Evolutionary conservation across 1,284 basidiomycete species (phyloP), one percentile per base, ranked within the genome.

Genomic region (Mycena sp.): DNA sequence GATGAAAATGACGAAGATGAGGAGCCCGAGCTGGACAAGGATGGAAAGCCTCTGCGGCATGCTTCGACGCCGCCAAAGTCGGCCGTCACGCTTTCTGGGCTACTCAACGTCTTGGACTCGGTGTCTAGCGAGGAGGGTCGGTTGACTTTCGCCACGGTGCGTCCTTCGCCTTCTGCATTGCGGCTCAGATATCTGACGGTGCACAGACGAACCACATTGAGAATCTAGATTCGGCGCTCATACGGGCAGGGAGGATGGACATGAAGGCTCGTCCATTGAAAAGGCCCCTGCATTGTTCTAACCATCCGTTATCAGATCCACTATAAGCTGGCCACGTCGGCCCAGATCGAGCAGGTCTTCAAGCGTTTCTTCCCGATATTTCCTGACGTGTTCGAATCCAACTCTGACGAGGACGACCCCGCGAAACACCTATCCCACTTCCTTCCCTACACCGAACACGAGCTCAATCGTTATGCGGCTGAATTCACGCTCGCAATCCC

Each of bases 81-180:
- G 12, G 28, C 28, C 9, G 60, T 66, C n/a, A 66, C 60, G 7
- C 64, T 66, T 2, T 58, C 60, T 2, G 64, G 60, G 11, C 41
- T 66, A 17, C 40, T 62, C 2, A 65, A 65, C 29, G 64, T 65
- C 1, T 37, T 65, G 17, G 64, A 65, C 35, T 62, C 59, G 21
- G 64, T 65, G 19, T 65, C 64, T 19, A 65, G 64, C 40, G 56
- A 58, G 50, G 64, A 65, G 21, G 64, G 64, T 1, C 35, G 64
- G 6, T n/a, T 65, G 30, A 59, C 59, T 2, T 61, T 65, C 25
- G 64, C 64, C 0, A 65, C 60, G 16, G 63, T 65, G 21, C 38
- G 58, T 55, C 19, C 12, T 29, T 49, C 32, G 17, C 11, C 21
- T 43, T 30, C 16, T 50, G 16, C 16, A n/a, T n/a, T 35, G 16